Base-by-base conservation (phyloP, 768 basidiomycete genomes). In the Psilocybe sp. region DNA sequence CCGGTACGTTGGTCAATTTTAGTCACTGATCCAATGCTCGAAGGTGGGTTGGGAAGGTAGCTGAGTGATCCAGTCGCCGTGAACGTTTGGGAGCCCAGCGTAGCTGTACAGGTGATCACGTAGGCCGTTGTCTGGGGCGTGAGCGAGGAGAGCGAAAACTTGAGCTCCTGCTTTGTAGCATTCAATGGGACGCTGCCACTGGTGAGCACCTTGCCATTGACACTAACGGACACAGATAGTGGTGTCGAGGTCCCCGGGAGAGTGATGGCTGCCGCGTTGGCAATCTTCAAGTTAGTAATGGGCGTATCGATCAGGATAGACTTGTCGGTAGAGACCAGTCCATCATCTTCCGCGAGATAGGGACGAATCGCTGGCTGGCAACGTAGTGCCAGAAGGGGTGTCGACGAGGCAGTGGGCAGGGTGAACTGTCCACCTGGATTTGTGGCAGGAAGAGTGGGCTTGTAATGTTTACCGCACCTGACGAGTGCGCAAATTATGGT, bases 1-100 rank as follows among this genome's bases (percentile, higher is more conserved):
- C 83, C 82, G 4, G 80, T 84, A 31, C 81, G 72, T 43, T 78
- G 64, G 59, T 83, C 82, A 74, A 82, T 79, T 58, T 83, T 84
- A 0, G 81, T 82, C 15, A 81, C 82, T 1, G 78, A 76, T 14
- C 77, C 75, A 49, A 79, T 77, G 1, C 63, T 68, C 1, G 68
- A 53, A 1, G 77, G 71, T 0, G 74, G 79, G 19, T 71, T 61
- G 5, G 82, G 81, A 33, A 84, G 65, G 47, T 75, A 77, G 1
- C 74, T 74, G 42, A 87, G 60, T 5, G 68, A 57, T 0, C 76
- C 69, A 1, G 70, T 67, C 2, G 79, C 69, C 3, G 61, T 65
- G 56, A 79, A 84, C 5, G 63, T 72, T 48, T 80, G 78, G 3
- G 61, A 52, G 14, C 56, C 56, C 46, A 71, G 62, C 2, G 61